A percentile compares a stretch with the other conserved stretches of the same genome.
phyloP scores from a whole-genome alignment of 257 asterid genomes.

The Knoxia roxburghii region DNA sequence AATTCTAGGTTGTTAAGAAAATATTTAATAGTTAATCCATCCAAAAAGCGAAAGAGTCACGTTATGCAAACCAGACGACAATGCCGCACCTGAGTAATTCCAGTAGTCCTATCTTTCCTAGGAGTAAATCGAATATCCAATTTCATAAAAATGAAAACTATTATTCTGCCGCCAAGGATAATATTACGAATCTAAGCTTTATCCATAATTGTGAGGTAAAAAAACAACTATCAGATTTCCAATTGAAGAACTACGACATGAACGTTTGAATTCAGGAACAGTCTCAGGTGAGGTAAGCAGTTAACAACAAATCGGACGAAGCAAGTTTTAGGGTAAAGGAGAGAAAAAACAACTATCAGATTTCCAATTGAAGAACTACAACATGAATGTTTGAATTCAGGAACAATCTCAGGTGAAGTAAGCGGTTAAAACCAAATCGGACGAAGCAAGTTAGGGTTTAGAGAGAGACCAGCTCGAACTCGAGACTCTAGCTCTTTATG shows the following conservation, averaged over 20 bases:
- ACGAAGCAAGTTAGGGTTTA: background rate
- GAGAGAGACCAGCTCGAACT: constrained; percentile 25
- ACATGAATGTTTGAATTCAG: background rate
- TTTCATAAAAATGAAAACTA: too few relatives aligned
- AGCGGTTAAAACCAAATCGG: background rate
- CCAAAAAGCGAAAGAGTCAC: background rate
- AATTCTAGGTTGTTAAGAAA: background rate
- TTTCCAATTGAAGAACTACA: too few relatives aligned
- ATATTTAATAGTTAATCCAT: background rate
- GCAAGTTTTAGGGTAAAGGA: too few relatives aligned
- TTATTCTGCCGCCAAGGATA: background rate
- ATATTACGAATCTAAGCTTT: background rate
- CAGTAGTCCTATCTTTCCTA: background rate
- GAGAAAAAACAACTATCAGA: too few relatives aligned
- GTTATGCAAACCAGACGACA: background rate
- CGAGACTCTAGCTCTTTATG: constrained; percentile 39
- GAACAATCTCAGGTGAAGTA: background rate
- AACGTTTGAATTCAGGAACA: background rate
- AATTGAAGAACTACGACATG: background rate
- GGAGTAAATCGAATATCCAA: background rate
- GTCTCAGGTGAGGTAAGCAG: background rate
- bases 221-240: background rate
- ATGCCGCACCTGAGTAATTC: background rate
- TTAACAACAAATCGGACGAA: background rate
- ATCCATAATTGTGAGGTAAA: background rate